A percentile compares a stretch with the other conserved stretches of the same genome.
Conservation (phyloP, 1,284 basidiomycete species). For the Anthracocystis setariae region DNA sequence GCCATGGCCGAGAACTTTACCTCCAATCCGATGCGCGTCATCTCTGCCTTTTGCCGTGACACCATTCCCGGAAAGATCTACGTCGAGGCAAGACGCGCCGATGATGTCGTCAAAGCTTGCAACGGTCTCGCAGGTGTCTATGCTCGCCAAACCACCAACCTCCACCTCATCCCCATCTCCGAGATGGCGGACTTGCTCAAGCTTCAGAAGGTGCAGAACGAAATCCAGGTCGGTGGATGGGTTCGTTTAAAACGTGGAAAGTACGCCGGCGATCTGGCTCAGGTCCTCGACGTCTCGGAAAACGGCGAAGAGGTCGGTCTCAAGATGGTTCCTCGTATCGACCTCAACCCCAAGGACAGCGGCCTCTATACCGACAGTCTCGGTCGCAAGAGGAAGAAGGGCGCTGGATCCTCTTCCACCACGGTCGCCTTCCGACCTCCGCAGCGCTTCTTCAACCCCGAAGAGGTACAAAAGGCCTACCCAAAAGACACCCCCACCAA, state of each 20-base stretch:
- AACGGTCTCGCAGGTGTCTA: conserved; percentile 93
- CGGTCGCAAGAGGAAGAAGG: conserved; percentile 67
- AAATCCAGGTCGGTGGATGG: conserved; percentile 88
- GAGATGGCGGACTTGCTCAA: conserved; percentile 97
- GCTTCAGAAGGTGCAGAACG: conserved; percentile 92
- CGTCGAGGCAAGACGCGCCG: conserved; percentile 88
- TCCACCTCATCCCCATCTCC: conserved; percentile 90
- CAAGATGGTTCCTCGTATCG: conserved; percentile 95
- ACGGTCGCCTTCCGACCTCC: conserved; percentile 78
- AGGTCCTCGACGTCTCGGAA: conserved; percentile 90
- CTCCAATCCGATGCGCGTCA: conserved; percentile 81
- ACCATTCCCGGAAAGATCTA: conserved; percentile 95
- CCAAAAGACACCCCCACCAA: conserved; percentile 75
- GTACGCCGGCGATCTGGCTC: conserved; percentile 92
- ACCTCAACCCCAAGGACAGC: conserved; percentile 74
- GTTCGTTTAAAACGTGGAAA: conserved; percentile 93
- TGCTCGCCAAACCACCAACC: conserved; percentile 72
- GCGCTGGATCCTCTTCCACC: conserved; percentile 55
- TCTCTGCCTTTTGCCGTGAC: conserved; percentile 94
- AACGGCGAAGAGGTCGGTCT: conserved; percentile 93
- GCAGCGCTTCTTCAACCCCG: conserved; percentile 90
- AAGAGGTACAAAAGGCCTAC: conserved; percentile 89
- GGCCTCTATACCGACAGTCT: conserved; percentile 68
- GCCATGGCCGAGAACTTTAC: conserved; percentile 72
- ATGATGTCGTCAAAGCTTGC: conserved; percentile 85